phyloP scores from a whole-genome alignment of 2,329 filamentous ascomycete genomes.

The Bisporella sp. region DNA sequence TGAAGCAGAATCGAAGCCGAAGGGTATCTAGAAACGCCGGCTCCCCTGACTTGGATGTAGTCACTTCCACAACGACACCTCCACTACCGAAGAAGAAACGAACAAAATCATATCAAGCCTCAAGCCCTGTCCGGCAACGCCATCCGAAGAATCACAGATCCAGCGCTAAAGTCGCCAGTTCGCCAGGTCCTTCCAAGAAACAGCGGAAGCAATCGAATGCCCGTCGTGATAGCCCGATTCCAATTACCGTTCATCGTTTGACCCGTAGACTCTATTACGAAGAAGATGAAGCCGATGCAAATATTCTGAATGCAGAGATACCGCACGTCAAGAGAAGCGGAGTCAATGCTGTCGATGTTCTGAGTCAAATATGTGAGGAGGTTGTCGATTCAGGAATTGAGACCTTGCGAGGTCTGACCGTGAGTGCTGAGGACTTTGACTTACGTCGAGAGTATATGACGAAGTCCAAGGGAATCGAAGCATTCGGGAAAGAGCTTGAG shows the following conservation, averaged over 20 bases:
- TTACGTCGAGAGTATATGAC: conserved; percentile 47
- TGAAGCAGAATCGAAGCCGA: conserved; percentile 33
- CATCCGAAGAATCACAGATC: conserved; percentile 7
- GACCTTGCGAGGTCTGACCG: conserved; percentile 37
- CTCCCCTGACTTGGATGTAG: conserved; percentile 32
- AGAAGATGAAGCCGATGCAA: conserved; percentile 35
- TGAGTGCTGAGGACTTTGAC: conserved; percentile 36
- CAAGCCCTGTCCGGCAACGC: conserved; percentile 16
- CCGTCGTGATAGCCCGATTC: conserved; percentile 38
- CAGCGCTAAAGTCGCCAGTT: conserved; percentile 23
- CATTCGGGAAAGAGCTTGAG: conserved; percentile 50
- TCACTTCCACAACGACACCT: conserved; percentile 27
- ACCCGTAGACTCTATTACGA: conserved; percentile 37
- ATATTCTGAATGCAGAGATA: conserved; percentile 44
- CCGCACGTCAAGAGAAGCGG: conserved; percentile 45
- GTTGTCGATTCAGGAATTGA: conserved; percentile 45
- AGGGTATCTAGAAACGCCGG: conserved; percentile 22
- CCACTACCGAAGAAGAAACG: conserved; percentile 9
- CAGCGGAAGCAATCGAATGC: conserved; percentile 19
- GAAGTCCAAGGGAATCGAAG: conserved; percentile 49
- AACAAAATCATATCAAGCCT: conserved; percentile 4
- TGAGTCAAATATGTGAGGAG: conserved; percentile 55
- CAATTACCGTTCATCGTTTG: conserved; percentile 55
- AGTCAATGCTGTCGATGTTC: conserved; percentile 56
- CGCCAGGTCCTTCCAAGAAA: conserved; percentile 19